These are phyloP conservation scores for Diaporthe aspalathi DNA, from an alignment of 2,329 filamentous ascomycete genomes.

Conservation along the genomic window DNA sequence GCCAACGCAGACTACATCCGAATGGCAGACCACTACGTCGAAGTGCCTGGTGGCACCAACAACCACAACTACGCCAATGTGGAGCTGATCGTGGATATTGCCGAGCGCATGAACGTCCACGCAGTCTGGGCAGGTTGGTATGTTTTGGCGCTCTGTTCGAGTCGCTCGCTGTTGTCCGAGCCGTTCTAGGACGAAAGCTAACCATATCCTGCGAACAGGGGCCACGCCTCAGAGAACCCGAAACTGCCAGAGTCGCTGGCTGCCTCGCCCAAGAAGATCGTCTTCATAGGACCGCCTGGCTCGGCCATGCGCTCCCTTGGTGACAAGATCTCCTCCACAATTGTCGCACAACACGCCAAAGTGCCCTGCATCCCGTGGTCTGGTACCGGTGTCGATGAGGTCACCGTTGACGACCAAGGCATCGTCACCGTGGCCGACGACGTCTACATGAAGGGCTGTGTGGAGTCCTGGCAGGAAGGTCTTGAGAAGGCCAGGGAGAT, in stretches of 20 bases:
- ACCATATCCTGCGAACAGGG: conserved; percentile 64
- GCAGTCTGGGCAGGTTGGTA: conserved; percentile 99
- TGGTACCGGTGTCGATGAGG: conserved; percentile 87
- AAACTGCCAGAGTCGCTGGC: conserved; percentile 96
- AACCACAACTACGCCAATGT: conserved; percentile 99
- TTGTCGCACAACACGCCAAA: conserved; percentile 95
- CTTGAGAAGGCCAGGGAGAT: conserved; percentile 87
- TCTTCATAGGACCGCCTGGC: conserved; percentile 98
- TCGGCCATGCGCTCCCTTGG: conserved; percentile 99
- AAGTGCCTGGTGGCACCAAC: conserved; percentile 98
- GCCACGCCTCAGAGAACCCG: conserved; percentile 98
- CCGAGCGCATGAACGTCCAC: conserved; percentile 98
- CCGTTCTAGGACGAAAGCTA: conserved; percentile 32
- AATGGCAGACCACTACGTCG: conserved; percentile 99
- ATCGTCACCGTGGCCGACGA: conserved; percentile 93
- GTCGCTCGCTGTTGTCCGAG: conserved; percentile 37
- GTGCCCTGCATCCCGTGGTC: conserved; percentile 99
- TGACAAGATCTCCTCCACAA: conserved; percentile 99
- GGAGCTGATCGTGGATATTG: conserved; percentile 97
- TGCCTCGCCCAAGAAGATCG: conserved; percentile 96
- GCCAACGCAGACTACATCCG: conserved; percentile 99
- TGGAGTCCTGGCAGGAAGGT: conserved; percentile 89
- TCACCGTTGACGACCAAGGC: conserved; percentile 80
- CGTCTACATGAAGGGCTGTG: conserved; percentile 90
- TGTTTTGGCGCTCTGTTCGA: conserved; percentile 48